Conservation (phyloP, 306 rosid genomes). For the Geum urbanum region DNA sequence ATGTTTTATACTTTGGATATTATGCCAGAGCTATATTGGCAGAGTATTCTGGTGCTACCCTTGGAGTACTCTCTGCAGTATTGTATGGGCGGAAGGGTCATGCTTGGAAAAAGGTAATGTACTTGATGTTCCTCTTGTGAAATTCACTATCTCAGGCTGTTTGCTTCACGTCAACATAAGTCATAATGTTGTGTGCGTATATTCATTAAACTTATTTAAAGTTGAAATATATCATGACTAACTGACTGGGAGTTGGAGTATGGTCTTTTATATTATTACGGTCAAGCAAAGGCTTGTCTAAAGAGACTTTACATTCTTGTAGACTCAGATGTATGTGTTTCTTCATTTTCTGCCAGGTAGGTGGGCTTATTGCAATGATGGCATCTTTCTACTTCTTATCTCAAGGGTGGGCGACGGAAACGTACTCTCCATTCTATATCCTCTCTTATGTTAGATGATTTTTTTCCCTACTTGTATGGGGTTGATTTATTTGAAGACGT, state of each 20-base stretch:
- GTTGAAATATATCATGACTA: not conserved
- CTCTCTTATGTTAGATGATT: slow-evolving; percentile 24
- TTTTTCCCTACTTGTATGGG: not conserved
- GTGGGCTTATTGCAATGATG: slow-evolving; percentile 92
- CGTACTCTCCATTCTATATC: slow-evolving; percentile 92
- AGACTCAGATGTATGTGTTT: slow-evolving; percentile 3
- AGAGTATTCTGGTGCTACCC: slow-evolving; percentile 97
- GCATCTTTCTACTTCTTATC: slow-evolving; percentile 79
- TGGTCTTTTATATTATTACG: not conserved
- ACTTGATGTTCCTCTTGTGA: slow-evolving; percentile 9
- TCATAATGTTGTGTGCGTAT: not conserved
- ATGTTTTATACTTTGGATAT: slow-evolving; percentile 19
- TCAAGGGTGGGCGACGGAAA: slow-evolving; percentile 90
- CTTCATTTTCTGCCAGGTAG: slow-evolving; percentile 62
- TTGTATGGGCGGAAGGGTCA: slow-evolving; percentile 75
- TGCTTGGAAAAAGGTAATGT: slow-evolving; percentile 82
- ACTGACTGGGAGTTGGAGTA: not conserved
- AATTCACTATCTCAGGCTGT: slow-evolving; percentile 2
- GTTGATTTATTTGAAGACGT: not conserved
- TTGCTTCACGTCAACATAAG: not conserved
- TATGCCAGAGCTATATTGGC: slow-evolving; percentile 78
- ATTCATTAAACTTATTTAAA: not conserved
- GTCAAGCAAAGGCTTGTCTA: not conserved
- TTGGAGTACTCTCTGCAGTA: slow-evolving; percentile 88
- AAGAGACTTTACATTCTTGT: not conserved